These are phyloP conservation scores for Oryza rufipogon DNA, from an alignment of 176 grass and related monocot species.

Conservation along the genomic window DNA sequence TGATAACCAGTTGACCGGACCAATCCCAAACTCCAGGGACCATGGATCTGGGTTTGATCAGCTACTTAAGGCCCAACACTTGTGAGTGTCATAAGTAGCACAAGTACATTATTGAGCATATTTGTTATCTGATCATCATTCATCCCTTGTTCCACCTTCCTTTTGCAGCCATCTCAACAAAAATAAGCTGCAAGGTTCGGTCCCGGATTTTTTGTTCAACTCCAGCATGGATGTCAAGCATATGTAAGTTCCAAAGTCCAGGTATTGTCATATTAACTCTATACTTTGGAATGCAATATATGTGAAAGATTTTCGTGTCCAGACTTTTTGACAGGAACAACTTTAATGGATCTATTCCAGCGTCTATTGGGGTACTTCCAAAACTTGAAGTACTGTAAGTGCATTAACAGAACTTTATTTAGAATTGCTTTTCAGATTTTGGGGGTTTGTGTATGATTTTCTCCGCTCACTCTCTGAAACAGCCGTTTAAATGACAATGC, in stretches of 20 bases:
- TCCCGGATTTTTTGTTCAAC: constrained; percentile 72
- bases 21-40: constrained; percentile 58
- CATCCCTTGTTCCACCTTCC: constrained; percentile 10
- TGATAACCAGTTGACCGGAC: constrained; percentile 58
- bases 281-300: not conserved
- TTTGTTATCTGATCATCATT: constrained; percentile 15
- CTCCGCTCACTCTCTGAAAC: constrained; percentile 8
- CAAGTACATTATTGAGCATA: constrained; percentile 3
- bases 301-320: not conserved
- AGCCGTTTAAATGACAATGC: constrained; percentile 65
- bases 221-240: constrained; percentile 57
- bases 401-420: not conserved
- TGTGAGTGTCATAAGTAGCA: constrained; percentile 50
- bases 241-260: constrained; percentile 60
- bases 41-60: constrained; percentile 64
- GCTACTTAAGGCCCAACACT: constrained; percentile 58
- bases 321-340: constrained; percentile 78
- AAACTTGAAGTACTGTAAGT: constrained; percentile 78
- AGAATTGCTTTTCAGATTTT: not conserved
- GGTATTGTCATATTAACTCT: not conserved
- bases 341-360: constrained; percentile 61
- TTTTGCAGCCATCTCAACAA: constrained; percentile 73
- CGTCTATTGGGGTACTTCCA: constrained; percentile 54
- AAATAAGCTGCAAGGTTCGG: constrained; percentile 61
- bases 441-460: not conserved